Percentiles rank a stretch among this genome's conserved stretches.
These are phyloP conservation scores for Glycyrrhiza uralensis DNA, from an alignment of 306 rosid species.

Conservation along the genomic window DNA sequence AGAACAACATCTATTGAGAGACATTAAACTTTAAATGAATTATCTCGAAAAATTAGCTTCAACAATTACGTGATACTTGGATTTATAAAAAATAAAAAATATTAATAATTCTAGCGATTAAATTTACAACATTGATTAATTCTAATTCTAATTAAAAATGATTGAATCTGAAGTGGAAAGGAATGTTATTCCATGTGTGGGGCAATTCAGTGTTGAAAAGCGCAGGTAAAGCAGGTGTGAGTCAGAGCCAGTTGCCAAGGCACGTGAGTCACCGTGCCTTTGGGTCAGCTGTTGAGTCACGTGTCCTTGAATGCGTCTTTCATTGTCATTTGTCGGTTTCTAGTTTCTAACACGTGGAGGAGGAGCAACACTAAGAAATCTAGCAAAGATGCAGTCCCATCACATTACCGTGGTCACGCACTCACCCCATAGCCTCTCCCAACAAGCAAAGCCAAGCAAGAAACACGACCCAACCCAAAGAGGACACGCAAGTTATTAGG, in stretches of 20 bases:
- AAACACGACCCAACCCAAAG: neutral
- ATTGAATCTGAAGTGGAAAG: no score
- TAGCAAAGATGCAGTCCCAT: neutral
- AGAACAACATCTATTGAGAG: no score
- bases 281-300: conserved; percentile 5
- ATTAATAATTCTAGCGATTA: no score
- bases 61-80: no score
- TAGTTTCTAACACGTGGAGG: no score
- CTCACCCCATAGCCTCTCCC: neutral
- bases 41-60: no score
- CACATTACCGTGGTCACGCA: neutral
- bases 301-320: neutral
- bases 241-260: neutral
- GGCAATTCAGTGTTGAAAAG: neutral
- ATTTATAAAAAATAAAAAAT: no score
- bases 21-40: no score
- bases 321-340: conserved; percentile 12
- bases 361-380: neutral
- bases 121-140: no score
- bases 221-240: neutral
- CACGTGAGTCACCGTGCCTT: conserved; percentile 13
- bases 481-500: conserved; percentile 11
- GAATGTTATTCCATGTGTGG: neutral
- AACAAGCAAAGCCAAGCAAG: neutral
- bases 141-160: no score